These are phyloP conservation scores for Nadsonia starkeyi-henricii DNA, from an alignment of 1,139 yeast species.

Conservation along the genomic window DNA sequence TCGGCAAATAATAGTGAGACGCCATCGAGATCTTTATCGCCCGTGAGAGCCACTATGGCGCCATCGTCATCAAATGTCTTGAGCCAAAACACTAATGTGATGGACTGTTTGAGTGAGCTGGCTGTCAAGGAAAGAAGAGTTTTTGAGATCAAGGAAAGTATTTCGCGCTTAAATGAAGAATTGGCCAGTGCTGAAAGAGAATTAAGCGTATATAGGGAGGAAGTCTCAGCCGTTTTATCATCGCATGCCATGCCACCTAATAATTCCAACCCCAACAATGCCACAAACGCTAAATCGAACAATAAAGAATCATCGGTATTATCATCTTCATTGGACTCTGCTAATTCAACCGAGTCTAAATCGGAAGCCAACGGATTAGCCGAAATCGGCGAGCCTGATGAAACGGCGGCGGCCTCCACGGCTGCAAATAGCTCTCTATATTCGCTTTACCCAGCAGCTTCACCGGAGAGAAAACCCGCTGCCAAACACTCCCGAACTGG, in stretches of 20 bases:
- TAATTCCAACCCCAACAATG: background rate
- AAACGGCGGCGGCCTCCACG: background rate
- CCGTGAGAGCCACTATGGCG: background rate
- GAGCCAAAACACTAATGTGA: constrained; percentile 7
- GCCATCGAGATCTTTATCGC: background rate
- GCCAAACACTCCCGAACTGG: background rate
- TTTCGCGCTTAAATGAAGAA: constrained; percentile 17
- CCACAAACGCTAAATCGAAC: background rate
- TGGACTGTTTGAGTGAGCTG: constrained; percentile 16
- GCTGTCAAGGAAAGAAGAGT: constrained; percentile 25
- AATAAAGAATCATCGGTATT: constrained; percentile 1
- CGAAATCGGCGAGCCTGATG: background rate
- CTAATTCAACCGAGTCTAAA: too few relatives aligned
- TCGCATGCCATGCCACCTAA: constrained; percentile 5
- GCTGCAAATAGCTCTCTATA: background rate
- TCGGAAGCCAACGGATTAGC: background rate
- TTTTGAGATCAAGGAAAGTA: constrained; percentile 22
- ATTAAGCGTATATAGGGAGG: constrained; percentile 13
- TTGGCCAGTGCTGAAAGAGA: constrained; percentile 19
- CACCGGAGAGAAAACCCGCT: background rate
- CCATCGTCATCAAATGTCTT: background rate
- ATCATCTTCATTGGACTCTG: too few relatives aligned
- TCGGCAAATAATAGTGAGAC: background rate
- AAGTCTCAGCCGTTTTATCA: constrained; percentile 13
- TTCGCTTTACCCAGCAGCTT: background rate